A percentile compares a stretch with the other conserved stretches of the same genome.
phyloP scores from a whole-genome alignment of 2,329 filamentous ascomycete species.

The Fusarium tanahbumbuense region DNA sequence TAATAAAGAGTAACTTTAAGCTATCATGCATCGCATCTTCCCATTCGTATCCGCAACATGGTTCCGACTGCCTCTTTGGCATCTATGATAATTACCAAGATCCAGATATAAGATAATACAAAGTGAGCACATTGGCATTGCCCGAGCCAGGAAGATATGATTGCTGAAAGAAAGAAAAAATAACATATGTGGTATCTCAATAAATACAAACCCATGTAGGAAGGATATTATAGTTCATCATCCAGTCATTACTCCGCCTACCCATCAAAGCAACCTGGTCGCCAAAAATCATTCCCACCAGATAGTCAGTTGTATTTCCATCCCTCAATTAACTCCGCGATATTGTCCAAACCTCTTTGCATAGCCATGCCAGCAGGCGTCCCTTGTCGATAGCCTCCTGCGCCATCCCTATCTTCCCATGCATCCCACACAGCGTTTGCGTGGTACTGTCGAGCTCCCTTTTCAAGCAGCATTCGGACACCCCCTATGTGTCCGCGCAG shows the following conservation, averaged over 20 bases:
- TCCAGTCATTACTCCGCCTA: constrained; percentile 1
- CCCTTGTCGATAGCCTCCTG: constrained; percentile 43
- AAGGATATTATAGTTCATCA: constrained; percentile 23
- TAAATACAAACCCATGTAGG: constrained; percentile 12
- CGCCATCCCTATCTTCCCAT: constrained; percentile 45
- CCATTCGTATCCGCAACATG: constrained; percentile 17
- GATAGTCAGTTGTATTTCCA: constrained; percentile 44
- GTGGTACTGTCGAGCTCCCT: constrained; percentile 43
- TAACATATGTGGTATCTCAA: constrained; percentile 41
- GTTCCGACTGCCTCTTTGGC: background rate
- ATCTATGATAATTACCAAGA: background rate
- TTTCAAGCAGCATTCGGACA: constrained; percentile 42
- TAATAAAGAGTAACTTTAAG: background rate
- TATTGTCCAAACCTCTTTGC: constrained; percentile 44
- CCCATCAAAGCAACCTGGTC: constrained; percentile 6
- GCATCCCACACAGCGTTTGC: constrained; percentile 46
- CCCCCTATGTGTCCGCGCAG: constrained; percentile 42
- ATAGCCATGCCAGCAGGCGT: constrained; percentile 47
- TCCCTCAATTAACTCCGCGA: constrained; percentile 45
- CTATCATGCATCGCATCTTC: background rate
- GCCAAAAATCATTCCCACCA: constrained; percentile 21
- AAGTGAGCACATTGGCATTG: background rate
- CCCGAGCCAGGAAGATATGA: background rate
- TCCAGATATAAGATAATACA: background rate
- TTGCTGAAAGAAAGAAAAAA: constrained; percentile 15